Base-by-base conservation (phyloP, 306 rosid genomes). In the Aeschynomene evenia region DNA sequence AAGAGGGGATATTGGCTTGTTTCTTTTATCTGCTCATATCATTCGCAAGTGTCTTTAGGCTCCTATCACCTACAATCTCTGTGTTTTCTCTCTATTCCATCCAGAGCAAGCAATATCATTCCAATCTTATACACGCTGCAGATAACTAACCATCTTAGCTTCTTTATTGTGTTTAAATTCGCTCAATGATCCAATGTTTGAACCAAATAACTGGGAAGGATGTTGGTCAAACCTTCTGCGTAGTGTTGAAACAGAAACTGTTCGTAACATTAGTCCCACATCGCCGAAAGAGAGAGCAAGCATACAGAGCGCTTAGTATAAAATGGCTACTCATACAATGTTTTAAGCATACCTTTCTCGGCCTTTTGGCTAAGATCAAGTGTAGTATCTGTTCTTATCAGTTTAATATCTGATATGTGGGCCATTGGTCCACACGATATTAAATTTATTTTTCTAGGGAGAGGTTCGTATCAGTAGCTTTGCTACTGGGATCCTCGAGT, bases 281-380 rank as follows among this genome's bases (percentile, higher is more conserved):
- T 7, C 1, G 9, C 46, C 34, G 5, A 0, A 2, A 1, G 0
- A 1, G 5, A 11, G 2, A 60, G 19, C 18, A 5, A 60, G 48
- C 48, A 19, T 3, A 2, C 9, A 36, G 19, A 0, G 6, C 11
- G 11, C 10, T 34, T 4, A 11, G 1, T 59, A 34, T 34, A 34
- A 59, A 59, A 34, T 0, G 1, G 19, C 9, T 3, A 16, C 9
- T 16, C 2, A 0, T 1, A 1, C 2, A 2, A 0, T 0, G 0
- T 0, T 0, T 0, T 9, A 34, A 12, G 12, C 5, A 34, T 60
- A 60, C 29, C 29, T 60, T 19, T 60, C 29, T 60, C 48, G 9
- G 18, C 18, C 28, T 36, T 19, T 59, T 60, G 49, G 29, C 29
- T 60, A 60, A 60, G 16, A 60, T 58, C 9, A 58, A 58, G 65